Evolutionary conservation across 1,284 basidiomycete species (phyloP), one percentile per base, ranked within the genome.

Genomic region (Rhodotorula sp.): DNA sequence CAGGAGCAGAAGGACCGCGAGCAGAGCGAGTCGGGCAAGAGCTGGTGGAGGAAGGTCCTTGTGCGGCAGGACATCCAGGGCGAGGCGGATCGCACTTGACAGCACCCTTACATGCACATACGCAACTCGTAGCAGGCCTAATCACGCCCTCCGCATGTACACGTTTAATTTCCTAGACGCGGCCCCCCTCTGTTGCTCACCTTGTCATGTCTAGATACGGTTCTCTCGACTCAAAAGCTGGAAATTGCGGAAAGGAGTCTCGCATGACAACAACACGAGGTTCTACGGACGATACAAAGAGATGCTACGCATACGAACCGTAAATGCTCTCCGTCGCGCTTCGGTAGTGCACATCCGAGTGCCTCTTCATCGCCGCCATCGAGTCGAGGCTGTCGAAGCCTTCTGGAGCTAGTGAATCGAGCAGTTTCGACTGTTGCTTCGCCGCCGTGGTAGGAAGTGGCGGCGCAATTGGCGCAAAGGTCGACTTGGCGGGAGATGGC

Each of bases 281-380:
- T 45, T 42, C 23, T 9, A 45, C 7, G 23, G 42, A 45, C n/a
- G 57, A 44, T 25, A 57, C 41, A 42, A 23, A 50, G 7, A 3
- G 12, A 25, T 7, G 13, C 41, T 44, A 53, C n/a, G 45, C 50
- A 41, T 67, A 70, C 59, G 67, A 53, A 0, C 60, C 71, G 49
- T 67, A 73, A 3, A 73, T 52, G 23, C 57, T 61, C 61, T 66
- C 42, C 19, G 71, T 73, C n/a, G 71, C 71, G 25, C 64, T 67
- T 19, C 71, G 54, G 41, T 73, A 73, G 46, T 34, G 53, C 27
- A 17, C 25, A 5, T 16, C 53, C n/a, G 17, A 19, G 7, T 49
- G 27, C 27, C 44, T 16, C n/a, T 50, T 52, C 17, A 55, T 41
- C n/a, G 44, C 23, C 13, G 59, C 46, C 64, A 61, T 66, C 27